Base-by-base conservation (phyloP, 2,329 filamentous ascomycete genomes). In the Pyrenochaeta sp. region DNA sequence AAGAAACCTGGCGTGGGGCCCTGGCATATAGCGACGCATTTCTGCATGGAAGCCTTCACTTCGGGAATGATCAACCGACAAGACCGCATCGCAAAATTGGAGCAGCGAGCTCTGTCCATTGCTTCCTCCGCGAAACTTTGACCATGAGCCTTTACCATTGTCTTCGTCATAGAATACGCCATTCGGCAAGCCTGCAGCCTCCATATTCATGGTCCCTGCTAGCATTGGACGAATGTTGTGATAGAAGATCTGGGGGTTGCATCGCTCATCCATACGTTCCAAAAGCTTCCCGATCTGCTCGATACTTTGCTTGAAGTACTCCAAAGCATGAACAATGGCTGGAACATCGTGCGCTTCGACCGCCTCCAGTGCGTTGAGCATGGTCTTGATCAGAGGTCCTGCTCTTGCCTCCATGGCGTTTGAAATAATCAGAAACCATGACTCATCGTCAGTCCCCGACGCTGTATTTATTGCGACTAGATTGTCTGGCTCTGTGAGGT, bases 11-110 rank as follows among this genome's bases (percentile, higher is more conserved):
- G 74, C 72, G 48, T 82, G 79, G 3, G 75, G 71, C 0, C 76
- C 75, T 3, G 79, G 79, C 79, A 82, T 82, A 50, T 82, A 82
- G 8, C 71, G 67, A 7, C 78, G 72, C 77, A 81, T 81, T 56
- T 81, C 77, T 58, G 76, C 39, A 11, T 59, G 43, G 23, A 58
- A 61, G 17, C 68, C 51, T 21, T 56, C 52, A 58, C 71, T 23
- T 63, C 76, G 68, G 4, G 69, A 58, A 52, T 82, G 79, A 20
- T 76, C 69, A 13, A 81, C 75, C 0, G 76, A 77, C 3, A 82
- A 70, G 2, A 77, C 75, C 6, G 78, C 76, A 50, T 82, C 79
- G 44, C 80, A 78, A 14, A 80, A 76, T 35, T 81, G 79, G 3
- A 82, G 72, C 31, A 82, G 50, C 0, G 78, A 80, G 60, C 77